These are phyloP conservation scores for Claviceps sp. DNA, from an alignment of 2,329 filamentous ascomycete genomes.

Conservation along the genomic window DNA sequence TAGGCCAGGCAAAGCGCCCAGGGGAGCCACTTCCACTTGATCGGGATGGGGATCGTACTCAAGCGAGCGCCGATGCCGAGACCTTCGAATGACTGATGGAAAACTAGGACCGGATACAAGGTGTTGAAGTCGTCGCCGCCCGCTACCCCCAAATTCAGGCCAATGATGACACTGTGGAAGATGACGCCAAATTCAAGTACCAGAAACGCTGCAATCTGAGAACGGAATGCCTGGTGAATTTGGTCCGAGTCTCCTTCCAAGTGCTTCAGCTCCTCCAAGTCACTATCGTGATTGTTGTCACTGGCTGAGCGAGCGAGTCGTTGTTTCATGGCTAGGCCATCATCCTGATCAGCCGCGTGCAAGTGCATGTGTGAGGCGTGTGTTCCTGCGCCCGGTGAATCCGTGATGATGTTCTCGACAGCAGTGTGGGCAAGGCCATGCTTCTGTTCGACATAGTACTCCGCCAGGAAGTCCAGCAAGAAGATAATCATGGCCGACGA, in stretches of 20 bases:
- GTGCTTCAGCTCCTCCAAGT: slow-evolving; percentile 10
- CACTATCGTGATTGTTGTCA: slow-evolving; percentile 8
- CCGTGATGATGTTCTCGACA: slow-evolving; percentile 16
- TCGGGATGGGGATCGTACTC: slow-evolving; percentile 39
- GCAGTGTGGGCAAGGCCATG: slow-evolving; percentile 19
- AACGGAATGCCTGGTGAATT: slow-evolving; percentile 9
- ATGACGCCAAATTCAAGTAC: slow-evolving; percentile 47
- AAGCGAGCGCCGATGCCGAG: slow-evolving; percentile 49
- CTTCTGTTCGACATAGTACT: slow-evolving; percentile 35
- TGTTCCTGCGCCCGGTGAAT: neutral
- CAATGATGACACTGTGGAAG: slow-evolving; percentile 52
- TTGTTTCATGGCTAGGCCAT: neutral
- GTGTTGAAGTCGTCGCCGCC: slow-evolving; percentile 39
- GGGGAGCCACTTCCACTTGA: slow-evolving; percentile 28
- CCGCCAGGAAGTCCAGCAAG: slow-evolving; percentile 34
- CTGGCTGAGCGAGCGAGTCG: neutral
- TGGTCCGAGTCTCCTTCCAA: slow-evolving; percentile 9
- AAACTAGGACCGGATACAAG: slow-evolving; percentile 46
- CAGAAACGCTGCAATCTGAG: slow-evolving; percentile 32
- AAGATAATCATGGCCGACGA: slow-evolving; percentile 35
- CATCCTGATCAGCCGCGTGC: slow-evolving; percentile 27
- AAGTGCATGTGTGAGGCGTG: slow-evolving; percentile 22
- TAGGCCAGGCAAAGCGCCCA: slow-evolving; percentile 35
- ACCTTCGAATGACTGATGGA: slow-evolving; percentile 52
- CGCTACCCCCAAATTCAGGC: slow-evolving; percentile 46